These are phyloP conservation scores for Myriosclerotinia duriaeana DNA, from an alignment of 2,329 filamentous ascomycete genomes.

Conservation along the genomic window DNA sequence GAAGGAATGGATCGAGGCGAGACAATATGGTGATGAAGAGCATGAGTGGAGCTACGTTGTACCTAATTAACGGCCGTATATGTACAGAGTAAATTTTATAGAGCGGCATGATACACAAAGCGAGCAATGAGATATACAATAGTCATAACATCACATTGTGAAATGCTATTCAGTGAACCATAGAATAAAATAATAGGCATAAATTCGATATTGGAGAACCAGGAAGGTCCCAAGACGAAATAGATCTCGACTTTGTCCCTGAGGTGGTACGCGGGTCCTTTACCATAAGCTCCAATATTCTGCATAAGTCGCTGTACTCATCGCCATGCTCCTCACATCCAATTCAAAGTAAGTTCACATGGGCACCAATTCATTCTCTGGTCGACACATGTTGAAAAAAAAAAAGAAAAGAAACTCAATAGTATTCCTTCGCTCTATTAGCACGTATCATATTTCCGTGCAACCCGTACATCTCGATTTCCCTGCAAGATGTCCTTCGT, in stretches of 20 bases:
- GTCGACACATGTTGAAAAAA: background rate
- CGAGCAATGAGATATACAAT: background rate
- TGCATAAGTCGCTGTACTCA: background rate
- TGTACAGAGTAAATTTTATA: slow-evolving; percentile 11
- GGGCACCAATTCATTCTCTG: background rate
- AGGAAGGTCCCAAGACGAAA: background rate
- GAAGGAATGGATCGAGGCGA: slow-evolving; percentile 95
- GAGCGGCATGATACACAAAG: slow-evolving; percentile 3
- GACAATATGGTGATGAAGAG: slow-evolving; percentile 91
- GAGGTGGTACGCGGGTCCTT: background rate
- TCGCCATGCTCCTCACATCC: background rate
- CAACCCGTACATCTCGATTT: slow-evolving; percentile 15
- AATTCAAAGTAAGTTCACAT: background rate
- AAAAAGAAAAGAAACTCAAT: slow-evolving; percentile 20
- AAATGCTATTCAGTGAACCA: background rate
- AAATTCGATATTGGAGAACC: background rate
- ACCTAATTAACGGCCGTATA: slow-evolving; percentile 26
- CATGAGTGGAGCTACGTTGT: slow-evolving; percentile 79
- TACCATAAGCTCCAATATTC: background rate
- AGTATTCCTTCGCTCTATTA: slow-evolving; percentile 17
- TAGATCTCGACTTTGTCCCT: background rate
- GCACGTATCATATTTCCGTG: slow-evolving; percentile 16
- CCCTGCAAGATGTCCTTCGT: slow-evolving; percentile 6
- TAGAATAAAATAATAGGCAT: background rate
- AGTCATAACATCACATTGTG: slow-evolving; percentile 3